phyloP scores from a whole-genome alignment of 345 rosid genomes.

The Tarenaya hassleriana region DNA sequence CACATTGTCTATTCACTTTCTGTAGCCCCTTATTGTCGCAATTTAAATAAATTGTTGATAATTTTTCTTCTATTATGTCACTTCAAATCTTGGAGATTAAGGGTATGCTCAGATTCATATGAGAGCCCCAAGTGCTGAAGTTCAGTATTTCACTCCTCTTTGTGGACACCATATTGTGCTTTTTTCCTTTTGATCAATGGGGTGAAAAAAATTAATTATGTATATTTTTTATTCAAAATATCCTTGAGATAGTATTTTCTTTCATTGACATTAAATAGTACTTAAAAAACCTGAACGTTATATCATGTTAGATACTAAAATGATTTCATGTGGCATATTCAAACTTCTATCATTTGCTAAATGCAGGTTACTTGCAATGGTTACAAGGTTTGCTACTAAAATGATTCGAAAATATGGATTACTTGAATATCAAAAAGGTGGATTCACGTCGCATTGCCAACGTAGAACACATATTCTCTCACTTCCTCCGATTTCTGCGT shows the following conservation, averaged over 20 bases:
- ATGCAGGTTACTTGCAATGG: constrained; percentile 76
- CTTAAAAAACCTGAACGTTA: constrained; percentile 12
- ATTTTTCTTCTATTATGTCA: background rate
- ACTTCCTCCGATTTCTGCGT: constrained; percentile 45
- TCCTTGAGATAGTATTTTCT: constrained; percentile 10
- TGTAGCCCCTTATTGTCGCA: constrained; percentile 11
- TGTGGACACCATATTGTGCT: constrained; percentile 7
- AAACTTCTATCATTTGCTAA: constrained; percentile 24
- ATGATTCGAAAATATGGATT: constrained; percentile 70
- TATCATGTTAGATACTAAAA: constrained; percentile 10
- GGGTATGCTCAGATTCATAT: constrained; percentile 12
- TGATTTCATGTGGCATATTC: constrained; percentile 22
- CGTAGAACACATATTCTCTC: constrained; percentile 35
- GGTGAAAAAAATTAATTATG: no score
- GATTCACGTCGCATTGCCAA: constrained; percentile 31
- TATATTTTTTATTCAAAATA: no score
- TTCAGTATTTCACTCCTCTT: no score
- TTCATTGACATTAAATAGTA: constrained; percentile 12
- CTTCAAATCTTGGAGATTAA: constrained; percentile 3
- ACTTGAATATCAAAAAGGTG: constrained; percentile 49
- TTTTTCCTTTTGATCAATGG: constrained; percentile 1
- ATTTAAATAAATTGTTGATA: constrained; percentile 5
- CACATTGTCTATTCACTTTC: no score
- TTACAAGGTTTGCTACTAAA: constrained; percentile 73
- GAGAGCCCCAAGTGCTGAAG: background rate